Evolutionary conservation across 2,329 filamentous ascomycete genomes (phyloP).

Genomic region (Cercospora brassicicola): DNA sequence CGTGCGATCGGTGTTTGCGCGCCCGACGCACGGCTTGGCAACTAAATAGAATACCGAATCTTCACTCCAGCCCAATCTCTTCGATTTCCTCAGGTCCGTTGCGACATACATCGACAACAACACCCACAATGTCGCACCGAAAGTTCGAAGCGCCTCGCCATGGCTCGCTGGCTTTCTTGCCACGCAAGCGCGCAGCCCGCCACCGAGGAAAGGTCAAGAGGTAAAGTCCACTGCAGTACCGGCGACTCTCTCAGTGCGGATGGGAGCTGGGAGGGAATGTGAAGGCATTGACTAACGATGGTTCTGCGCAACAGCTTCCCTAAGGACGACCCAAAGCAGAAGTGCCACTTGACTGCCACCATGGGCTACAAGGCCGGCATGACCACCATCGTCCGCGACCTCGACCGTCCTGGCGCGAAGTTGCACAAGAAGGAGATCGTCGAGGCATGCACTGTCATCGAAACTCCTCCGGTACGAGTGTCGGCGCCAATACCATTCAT

Average conservation of each 20-base stretch:
- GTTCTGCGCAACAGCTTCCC: constrained; percentile 72
- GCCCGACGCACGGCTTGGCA: constrained; percentile 1
- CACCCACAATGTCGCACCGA: constrained; percentile 56
- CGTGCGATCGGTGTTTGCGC: neutral
- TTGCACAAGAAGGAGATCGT: constrained; percentile 99
- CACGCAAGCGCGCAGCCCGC: constrained; percentile 81
- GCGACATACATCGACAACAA: constrained; percentile 17
- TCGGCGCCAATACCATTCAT: constrained; percentile 62
- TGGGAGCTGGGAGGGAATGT: neutral
- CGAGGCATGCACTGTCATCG: constrained; percentile 82
- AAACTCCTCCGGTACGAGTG: constrained; percentile 79
- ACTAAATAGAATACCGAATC: constrained; percentile 2
- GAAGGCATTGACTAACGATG: constrained; percentile 19
- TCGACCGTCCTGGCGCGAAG: constrained; percentile 98
- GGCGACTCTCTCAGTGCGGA: neutral
- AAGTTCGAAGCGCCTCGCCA: constrained; percentile 89
- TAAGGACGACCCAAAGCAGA: constrained; percentile 99
- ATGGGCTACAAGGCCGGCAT: constrained; percentile 99
- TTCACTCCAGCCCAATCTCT: neutral
- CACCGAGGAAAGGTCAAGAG: constrained; percentile 98
- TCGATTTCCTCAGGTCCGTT: constrained; percentile 12
- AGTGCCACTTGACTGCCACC: constrained; percentile 94
- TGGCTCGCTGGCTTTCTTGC: constrained; percentile 65
- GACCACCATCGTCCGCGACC: constrained; percentile 98
- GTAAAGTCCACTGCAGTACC: constrained; percentile 52